These are phyloP conservation scores for Magnolia changhungtana DNA, from an alignment of 164 flowering plant species.

Conservation along the genomic window DNA sequence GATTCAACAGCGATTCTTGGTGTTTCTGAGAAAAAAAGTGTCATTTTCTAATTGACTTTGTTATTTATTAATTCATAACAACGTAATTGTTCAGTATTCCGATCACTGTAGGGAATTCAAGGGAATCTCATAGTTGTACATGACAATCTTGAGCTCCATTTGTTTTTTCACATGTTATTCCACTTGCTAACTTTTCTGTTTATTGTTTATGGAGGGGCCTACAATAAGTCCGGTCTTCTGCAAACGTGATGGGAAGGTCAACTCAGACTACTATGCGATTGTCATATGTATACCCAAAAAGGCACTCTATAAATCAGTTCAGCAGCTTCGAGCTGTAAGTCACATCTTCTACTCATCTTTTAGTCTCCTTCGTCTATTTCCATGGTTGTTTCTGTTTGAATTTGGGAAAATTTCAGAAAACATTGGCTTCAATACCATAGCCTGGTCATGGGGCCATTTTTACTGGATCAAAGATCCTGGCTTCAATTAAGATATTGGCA, in stretches of 20 bases:
- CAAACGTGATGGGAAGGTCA: constrained; percentile 61
- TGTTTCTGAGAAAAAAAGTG: no score
- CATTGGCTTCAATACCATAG: not conserved
- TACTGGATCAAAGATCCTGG: no score
- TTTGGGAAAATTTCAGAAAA: not conserved
- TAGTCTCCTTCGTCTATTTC: not conserved
- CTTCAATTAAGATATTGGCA: no score
- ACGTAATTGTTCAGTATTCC: no score
- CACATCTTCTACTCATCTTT: constrained; percentile 1
- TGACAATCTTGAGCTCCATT: not conserved
- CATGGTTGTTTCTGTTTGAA: not conserved
- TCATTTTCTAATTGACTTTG: no score
- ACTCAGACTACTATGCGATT: constrained; percentile 70
- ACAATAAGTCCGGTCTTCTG: constrained; percentile 86
- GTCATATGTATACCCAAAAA: constrained; percentile 90
- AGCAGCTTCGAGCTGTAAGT: constrained; percentile 84
- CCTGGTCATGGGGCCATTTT: no score
- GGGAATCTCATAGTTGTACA: no score
- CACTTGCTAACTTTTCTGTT: not conserved
- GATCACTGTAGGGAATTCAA: no score
- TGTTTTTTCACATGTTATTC: not conserved
- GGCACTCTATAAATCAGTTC: constrained; percentile 79
- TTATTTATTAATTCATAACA: no score
- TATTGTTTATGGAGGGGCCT: constrained; percentile 61
- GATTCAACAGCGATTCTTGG: not conserved